These are phyloP conservation scores for Colletotrichum agaves DNA, from an alignment of 2,329 filamentous ascomycete genomes.

Conservation along the genomic window DNA sequence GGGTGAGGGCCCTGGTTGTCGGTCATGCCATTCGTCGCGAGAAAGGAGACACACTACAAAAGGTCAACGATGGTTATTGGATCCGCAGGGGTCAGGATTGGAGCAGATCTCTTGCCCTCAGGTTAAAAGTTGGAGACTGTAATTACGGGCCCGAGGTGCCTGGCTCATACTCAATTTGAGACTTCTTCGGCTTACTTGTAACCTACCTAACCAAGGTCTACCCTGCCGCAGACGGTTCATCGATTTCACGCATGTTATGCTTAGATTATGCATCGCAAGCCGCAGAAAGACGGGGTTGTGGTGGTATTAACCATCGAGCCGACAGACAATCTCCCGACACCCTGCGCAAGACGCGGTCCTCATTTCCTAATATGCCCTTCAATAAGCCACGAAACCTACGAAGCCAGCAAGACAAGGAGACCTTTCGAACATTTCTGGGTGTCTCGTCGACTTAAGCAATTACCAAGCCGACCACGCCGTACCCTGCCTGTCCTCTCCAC, in stretches of 20 bases:
- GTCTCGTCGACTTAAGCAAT: slow-evolving; percentile 5
- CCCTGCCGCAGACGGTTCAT: neutral
- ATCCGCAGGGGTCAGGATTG: slow-evolving; percentile 16
- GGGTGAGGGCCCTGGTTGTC: slow-evolving; percentile 7
- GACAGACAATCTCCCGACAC: too few relatives aligned
- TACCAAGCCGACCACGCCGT: neutral
- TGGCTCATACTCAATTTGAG: neutral
- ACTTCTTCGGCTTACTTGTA: neutral
- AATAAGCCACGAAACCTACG: too few relatives aligned
- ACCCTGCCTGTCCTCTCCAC: neutral
- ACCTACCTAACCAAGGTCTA: neutral
- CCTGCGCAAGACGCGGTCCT: too few relatives aligned
- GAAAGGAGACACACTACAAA: slow-evolving; percentile 28
- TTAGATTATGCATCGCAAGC: neutral
- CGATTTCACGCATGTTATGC: neutral
- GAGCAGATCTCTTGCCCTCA: slow-evolving; percentile 4
- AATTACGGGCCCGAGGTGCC: neutral
- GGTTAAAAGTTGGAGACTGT: neutral
- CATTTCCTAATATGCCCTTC: too few relatives aligned
- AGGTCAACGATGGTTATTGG: slow-evolving; percentile 19
- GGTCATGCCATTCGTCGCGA: slow-evolving; percentile 27
- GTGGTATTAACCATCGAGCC: too few relatives aligned
- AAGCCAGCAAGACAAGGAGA: too few relatives aligned
- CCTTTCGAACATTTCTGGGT: neutral
- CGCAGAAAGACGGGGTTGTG: neutral